Percentiles rank a stretch among this genome's conserved stretches.
These are phyloP conservation scores for Venturia effusa DNA, from an alignment of 2,329 filamentous ascomycete species.

Conservation along the genomic window DNA sequence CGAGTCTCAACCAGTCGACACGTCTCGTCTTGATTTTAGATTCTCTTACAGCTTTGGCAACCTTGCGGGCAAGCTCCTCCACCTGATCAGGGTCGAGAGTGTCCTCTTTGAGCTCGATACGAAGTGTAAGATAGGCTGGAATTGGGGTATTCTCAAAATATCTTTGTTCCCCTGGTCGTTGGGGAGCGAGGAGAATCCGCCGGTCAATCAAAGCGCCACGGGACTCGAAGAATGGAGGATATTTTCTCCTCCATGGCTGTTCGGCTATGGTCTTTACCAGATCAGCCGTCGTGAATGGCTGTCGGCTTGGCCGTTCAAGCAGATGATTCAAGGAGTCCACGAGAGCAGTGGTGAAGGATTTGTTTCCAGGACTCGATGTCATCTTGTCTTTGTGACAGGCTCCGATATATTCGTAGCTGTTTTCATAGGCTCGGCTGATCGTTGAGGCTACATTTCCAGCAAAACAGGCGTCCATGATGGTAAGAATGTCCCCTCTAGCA, in stretches of 20 bases:
- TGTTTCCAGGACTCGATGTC: constrained; percentile 3
- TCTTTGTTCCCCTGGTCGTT: neutral
- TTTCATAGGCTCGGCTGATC: neutral
- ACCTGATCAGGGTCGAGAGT: neutral
- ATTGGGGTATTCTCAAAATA: neutral
- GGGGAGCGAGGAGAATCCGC: neutral
- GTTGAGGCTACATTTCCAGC: neutral
- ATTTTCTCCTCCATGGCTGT: neutral
- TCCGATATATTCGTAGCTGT: constrained; percentile 8
- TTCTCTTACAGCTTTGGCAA: neutral
- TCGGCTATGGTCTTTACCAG: neutral
- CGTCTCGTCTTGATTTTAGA: neutral
- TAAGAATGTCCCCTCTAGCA: constrained; percentile 6
- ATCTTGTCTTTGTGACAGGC: neutral
- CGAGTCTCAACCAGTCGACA: neutral
- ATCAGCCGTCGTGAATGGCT: constrained; percentile 4
- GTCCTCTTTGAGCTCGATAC: constrained; percentile 5
- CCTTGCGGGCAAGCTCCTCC: constrained; percentile 1
- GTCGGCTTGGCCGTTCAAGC: neutral
- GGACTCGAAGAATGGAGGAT: neutral
- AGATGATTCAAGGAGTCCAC: neutral
- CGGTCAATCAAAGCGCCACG: neutral
- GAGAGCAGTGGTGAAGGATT: constrained; percentile 9
- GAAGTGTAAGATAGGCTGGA: neutral
- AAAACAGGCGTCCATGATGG: constrained; percentile 11